Evolutionary conservation across 176 grass and related monocot species (phyloP).

Genomic region (Chloris gayana): DNA sequence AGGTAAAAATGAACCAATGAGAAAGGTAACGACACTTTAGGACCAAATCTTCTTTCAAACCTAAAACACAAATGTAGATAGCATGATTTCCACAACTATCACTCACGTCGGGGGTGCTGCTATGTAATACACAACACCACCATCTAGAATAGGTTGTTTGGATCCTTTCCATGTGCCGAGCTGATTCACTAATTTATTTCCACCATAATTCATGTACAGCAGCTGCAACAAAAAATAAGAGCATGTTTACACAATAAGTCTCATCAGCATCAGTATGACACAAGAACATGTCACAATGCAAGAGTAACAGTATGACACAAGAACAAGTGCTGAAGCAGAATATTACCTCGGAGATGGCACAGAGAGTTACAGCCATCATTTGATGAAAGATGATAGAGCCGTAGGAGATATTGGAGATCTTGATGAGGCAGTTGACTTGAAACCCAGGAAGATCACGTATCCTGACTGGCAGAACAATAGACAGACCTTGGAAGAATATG

Average conservation of each 20-base stretch:
- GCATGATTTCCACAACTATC: neutral
- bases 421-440: constrained; percentile 12
- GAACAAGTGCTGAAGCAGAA: neutral
- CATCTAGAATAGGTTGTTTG: constrained; percentile 20
- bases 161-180: constrained; percentile 24
- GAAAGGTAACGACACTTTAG: neutral
- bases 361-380: neutral
- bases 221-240: neutral
- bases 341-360: constrained; percentile 11
- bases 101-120: constrained; percentile 25
- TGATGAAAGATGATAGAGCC: neutral
- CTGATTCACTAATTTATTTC: constrained; percentile 29
- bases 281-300: neutral
- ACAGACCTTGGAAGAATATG: constrained; percentile 30
- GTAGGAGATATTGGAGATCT: constrained; percentile 8
- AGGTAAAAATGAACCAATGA: neutral
- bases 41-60: constrained; percentile 1
- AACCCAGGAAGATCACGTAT: neutral
- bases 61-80: neutral
- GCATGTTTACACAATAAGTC: neutral
- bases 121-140: constrained; percentile 19
- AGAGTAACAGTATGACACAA: neutral
- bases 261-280: neutral
- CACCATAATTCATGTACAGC: constrained; percentile 33
- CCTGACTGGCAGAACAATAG: constrained; percentile 20